Conservation (phyloP, 1,284 basidiomycete species). For the Pyrrhoderma lamaoense region DNA sequence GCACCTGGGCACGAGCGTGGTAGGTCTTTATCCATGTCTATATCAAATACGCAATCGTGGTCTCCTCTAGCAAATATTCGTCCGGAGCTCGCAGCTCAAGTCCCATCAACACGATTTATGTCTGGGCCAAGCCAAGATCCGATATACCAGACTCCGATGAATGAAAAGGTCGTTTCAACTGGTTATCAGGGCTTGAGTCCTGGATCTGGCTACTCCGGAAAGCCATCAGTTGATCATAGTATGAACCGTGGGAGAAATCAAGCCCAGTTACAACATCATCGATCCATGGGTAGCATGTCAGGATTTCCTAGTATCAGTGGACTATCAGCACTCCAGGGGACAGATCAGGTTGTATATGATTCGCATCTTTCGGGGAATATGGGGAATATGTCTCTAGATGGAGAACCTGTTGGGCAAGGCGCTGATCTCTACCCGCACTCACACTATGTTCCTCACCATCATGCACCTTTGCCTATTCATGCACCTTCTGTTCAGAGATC, state of each 20-base stretch:
- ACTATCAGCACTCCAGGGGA: not conserved
- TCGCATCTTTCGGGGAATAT: not conserved
- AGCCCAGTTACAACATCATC: not conserved
- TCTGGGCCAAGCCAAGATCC: too few relatives aligned
- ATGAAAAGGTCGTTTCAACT: too few relatives aligned
- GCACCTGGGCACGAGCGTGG: constrained; percentile 12
- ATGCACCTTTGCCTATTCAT: not conserved
- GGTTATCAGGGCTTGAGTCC: too few relatives aligned
- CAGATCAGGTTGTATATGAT: constrained; percentile 5
- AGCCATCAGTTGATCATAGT: not conserved
- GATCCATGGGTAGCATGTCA: too few relatives aligned
- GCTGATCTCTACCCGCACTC: constrained; percentile 2
- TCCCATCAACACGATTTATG: too few relatives aligned
- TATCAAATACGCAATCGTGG: not conserved
- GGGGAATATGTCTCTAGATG: not conserved
- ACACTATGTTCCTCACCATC: constrained; percentile 2
- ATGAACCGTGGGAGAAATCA: not conserved
- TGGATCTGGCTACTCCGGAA: too few relatives aligned
- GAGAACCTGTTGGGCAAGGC: not conserved
- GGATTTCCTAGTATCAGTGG: too few relatives aligned
- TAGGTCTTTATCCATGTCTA: not conserved
- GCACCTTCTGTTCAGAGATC: not conserved
- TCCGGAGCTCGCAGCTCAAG: too few relatives aligned
- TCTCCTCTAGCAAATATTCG: not conserved
- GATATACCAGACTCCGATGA: too few relatives aligned